Base-by-base conservation (phyloP, 2,329 filamentous ascomycete genomes). In the Penicillium sp. region DNA sequence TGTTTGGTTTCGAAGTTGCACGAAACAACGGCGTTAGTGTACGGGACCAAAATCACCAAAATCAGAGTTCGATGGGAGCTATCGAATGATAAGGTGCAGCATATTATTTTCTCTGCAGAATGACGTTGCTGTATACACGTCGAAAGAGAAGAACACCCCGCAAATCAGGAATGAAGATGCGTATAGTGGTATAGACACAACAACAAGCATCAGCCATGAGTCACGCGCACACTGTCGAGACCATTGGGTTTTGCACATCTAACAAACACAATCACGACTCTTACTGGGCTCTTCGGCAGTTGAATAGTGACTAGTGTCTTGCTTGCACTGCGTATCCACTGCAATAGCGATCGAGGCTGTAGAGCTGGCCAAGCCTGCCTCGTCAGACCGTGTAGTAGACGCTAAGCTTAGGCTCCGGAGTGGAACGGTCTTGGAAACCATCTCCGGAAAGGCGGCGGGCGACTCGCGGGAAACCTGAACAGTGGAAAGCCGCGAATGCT, bases 301-400 rank as follows among this genome's bases (percentile, higher is more conserved):
- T 14, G 45, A 31, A 22, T 5, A 27, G n/a, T 22, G 41, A 19
- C 5, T 33, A 41, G 39, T 22, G 19, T 41, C 39, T 47, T 31
- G 22, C 44, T 29, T 29, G 22, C 5, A 41, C 31, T 27, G 8
- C 39, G 41, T 41, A 48, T 58, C 49, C 44, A 33, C 50, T 33
- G 27, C 16, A 46, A 31, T 41, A 29, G 43, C 37, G 10, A 53
- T 43, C 50, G 54, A 59, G 52, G 46, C 44, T 24, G 44, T 39
- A 26, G 47, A 47, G 31, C 52, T 49, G 51, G 56, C 61, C 55
- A 64, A 55, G 57, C 43, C 53, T 48, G 52, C 56, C 52, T 66
- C 63, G 63, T 66, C 54, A 62, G 56, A 64, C 53, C 48, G 45
- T 19, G 56, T 62, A 19, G 56, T 62, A 19, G 57, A 55, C 56